Conservation (phyloP, 805 yeast species). For the Ogataea saltuana region DNA sequence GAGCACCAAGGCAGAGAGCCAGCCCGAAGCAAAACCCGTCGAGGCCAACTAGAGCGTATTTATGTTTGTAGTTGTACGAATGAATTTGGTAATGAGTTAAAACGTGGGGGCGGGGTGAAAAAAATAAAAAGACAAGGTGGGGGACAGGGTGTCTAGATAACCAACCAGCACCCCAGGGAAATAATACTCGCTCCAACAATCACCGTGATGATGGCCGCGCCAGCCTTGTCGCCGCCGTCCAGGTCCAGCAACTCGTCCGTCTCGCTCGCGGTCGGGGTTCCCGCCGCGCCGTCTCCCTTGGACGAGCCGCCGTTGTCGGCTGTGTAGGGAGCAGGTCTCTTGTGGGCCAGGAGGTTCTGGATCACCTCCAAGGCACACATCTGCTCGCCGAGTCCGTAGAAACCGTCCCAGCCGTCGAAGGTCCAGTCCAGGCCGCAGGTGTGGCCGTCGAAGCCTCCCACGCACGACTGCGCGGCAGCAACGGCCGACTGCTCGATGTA, state of each 20-base stretch:
- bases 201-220: constrained; percentile 68
- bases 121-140: constrained; percentile 12
- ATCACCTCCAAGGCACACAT: constrained; percentile 67
- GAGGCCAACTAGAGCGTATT: not conserved
- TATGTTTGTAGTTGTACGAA: constrained; percentile 7
- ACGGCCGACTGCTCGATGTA: constrained; percentile 50
- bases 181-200: constrained; percentile 44
- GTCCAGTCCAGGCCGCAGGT: constrained; percentile 85
- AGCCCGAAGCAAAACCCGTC: too few relatives aligned
- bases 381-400: constrained; percentile 83
- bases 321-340: constrained; percentile 60
- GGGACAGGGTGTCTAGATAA: constrained; percentile 22
- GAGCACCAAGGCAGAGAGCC: not conserved
- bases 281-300: constrained; percentile 66
- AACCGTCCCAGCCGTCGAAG: constrained; percentile 59
- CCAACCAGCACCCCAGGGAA: constrained; percentile 30
- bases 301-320: constrained; percentile 59
- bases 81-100: too few relatives aligned
- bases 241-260: constrained; percentile 43
- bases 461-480: constrained; percentile 78
- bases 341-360: constrained; percentile 42
- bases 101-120: too few relatives aligned
- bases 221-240: constrained; percentile 55
- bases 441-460: constrained; percentile 82
- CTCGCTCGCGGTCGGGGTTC: constrained; percentile 45